Conservation (phyloP, 805 yeast genomes). For the Kuraishia molischiana region DNA sequence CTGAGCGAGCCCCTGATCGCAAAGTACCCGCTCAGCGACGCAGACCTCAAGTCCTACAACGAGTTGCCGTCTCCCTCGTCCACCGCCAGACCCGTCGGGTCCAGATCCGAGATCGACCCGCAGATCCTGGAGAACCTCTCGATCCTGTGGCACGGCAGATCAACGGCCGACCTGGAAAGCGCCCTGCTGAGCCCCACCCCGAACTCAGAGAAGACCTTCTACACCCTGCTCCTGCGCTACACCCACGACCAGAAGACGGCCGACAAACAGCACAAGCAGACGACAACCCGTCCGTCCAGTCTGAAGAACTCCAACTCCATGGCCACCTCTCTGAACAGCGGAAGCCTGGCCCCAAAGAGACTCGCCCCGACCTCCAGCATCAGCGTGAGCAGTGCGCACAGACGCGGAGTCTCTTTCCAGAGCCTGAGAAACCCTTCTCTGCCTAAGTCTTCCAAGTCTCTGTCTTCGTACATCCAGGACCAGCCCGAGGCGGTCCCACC, state of each 20-base stretch:
- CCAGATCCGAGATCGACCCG: constrained; percentile 36
- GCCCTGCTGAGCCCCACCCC: constrained; percentile 17
- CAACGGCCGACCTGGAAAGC: constrained; percentile 22
- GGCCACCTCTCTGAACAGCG: constrained; percentile 5
- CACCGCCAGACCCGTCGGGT: constrained; percentile 39
- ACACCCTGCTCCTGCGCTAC: constrained; percentile 23
- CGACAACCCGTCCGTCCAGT: constrained; percentile 1
- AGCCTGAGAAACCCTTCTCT: constrained; percentile 16
- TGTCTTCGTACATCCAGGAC: constrained; percentile 6
- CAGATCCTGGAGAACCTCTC: constrained; percentile 45
- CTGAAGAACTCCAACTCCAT: constrained; percentile 10
- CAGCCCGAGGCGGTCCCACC: constrained; percentile 5
- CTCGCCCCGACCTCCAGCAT: constrained; percentile 22
- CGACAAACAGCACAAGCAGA: constrained; percentile 3
- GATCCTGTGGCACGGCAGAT: constrained; percentile 48
- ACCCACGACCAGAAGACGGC: constrained; percentile 22
- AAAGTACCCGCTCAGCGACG: constrained; percentile 39
- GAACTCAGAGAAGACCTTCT: constrained; percentile 27
- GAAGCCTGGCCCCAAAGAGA: constrained; percentile 24
- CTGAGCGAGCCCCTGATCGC: constrained; percentile 44
- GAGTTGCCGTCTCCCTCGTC: constrained; percentile 47
- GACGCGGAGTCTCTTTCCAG: constrained; percentile 36
- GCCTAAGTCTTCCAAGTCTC: constrained; percentile 11
- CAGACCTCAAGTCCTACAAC: constrained; percentile 16
- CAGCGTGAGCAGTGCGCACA: constrained; percentile 35